These are phyloP conservation scores for Clitoria ternatea DNA, from an alignment of 306 rosid species.

Conservation along the genomic window DNA sequence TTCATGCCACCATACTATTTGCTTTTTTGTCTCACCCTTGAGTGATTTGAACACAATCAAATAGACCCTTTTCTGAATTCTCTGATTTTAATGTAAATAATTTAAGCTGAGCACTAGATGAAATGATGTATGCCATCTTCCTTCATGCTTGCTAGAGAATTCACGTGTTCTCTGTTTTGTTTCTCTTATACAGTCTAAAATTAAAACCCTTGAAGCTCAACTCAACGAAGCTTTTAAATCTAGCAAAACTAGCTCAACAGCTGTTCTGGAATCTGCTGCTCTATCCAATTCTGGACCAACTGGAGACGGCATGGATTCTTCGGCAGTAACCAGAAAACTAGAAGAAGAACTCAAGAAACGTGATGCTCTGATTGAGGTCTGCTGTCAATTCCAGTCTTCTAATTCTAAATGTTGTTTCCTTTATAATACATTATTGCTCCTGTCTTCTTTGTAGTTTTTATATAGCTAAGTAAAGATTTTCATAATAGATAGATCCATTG, in stretches of 20 bases:
- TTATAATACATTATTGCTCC: slow-evolving; percentile 7
- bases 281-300: slow-evolving; percentile 44
- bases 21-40: slow-evolving; percentile 5
- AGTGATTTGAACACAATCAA: slow-evolving; percentile 11
- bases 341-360: slow-evolving; percentile 98
- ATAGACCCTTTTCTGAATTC: background rate
- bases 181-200: slow-evolving; percentile 53
- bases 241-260: slow-evolving; percentile 35
- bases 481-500: background rate
- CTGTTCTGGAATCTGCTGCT: slow-evolving; percentile 41
- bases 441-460: background rate
- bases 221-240: slow-evolving; percentile 53
- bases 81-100: slow-evolving; percentile 7
- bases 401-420: background rate
- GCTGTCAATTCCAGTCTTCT: slow-evolving; percentile 24
- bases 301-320: slow-evolving; percentile 63
- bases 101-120: slow-evolving; percentile 4
- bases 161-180: slow-evolving; percentile 7
- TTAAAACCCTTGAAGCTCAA: slow-evolving; percentile 63
- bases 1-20: background rate
- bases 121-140: background rate
- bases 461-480: background rate
- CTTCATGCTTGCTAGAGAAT: slow-evolving; percentile 15
- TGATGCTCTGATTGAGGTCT: slow-evolving; percentile 93
- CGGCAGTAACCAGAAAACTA: slow-evolving; percentile 72